Conservation (phyloP, 768 basidiomycete species). For the Leccinellum rugosiceps region DNA sequence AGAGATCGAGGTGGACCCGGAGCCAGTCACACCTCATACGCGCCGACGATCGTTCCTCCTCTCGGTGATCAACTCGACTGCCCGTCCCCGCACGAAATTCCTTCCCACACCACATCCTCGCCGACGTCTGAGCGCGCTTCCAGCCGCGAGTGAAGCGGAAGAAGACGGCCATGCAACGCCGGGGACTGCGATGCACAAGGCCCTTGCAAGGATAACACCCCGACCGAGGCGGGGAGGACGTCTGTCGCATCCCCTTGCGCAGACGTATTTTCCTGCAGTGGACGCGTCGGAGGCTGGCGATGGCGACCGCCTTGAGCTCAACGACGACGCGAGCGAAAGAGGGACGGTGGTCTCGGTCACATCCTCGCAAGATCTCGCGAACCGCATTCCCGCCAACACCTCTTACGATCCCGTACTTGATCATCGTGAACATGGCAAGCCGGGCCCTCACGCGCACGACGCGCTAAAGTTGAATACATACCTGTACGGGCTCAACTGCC, state of each 20-base stretch:
- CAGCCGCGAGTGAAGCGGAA: conserved; percentile 41
- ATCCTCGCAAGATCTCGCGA: conserved; percentile 85
- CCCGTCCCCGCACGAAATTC: conserved; percentile 57
- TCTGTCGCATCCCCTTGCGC: conserved; percentile 68
- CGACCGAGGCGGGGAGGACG: conserved; percentile 47
- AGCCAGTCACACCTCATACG: conserved; percentile 64
- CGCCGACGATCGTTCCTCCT: conserved; percentile 81
- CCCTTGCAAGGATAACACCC: conserved; percentile 66
- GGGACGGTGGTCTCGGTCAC: conserved; percentile 78
- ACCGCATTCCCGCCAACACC: conserved; percentile 74
- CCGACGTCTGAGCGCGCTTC: conserved; percentile 59
- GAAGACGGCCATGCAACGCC: conserved; percentile 31
- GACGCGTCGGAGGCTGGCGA: no score
- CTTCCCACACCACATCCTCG: conserved; percentile 45
- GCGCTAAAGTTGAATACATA: conserved; percentile 83
- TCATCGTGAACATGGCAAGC: conserved; percentile 61
- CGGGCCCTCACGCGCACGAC: conserved; percentile 84
- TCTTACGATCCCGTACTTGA: conserved; percentile 86
- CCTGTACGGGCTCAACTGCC: conserved; percentile 78
- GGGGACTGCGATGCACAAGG: conserved; percentile 40
- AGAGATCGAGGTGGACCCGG: conserved; percentile 35
- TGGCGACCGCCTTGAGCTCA: conserved; percentile 3
- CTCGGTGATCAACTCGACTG: conserved; percentile 78
- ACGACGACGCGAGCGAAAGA: conserved; percentile 51
- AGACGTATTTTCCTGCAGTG: conserved; percentile 31